Evolutionary conservation across 148 eudicot genomes (phyloP).

Genomic region (Rhododendron ovatum): DNA sequence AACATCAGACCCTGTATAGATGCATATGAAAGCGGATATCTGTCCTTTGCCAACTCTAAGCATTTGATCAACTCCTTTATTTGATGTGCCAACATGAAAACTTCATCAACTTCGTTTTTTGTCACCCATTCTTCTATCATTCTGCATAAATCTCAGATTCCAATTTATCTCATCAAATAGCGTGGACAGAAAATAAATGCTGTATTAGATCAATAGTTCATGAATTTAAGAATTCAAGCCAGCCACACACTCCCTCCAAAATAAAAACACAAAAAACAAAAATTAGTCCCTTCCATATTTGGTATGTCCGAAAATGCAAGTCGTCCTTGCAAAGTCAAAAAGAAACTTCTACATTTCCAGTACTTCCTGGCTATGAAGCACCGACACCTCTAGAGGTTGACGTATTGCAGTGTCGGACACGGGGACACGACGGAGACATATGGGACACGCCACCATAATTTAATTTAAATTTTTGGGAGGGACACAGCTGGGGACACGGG

Average conservation of each 20-base stretch:
- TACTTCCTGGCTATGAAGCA: no score
- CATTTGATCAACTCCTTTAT: constrained; percentile 41
- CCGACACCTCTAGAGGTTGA: no score
- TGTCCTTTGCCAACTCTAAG: constrained; percentile 35
- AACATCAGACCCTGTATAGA: constrained; percentile 44
- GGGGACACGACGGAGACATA: no score
- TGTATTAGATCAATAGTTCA: not conserved
- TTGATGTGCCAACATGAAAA: constrained; percentile 61
- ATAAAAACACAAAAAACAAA: no score
- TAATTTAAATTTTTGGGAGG: no score
- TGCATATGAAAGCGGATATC: constrained; percentile 56
- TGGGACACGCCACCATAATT: no score
- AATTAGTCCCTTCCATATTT: not conserved
- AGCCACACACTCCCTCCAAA: not conserved
- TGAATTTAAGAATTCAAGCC: not conserved
- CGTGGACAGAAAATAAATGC: not conserved
- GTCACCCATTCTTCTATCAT: constrained; percentile 42
- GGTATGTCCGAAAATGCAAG: not conserved
- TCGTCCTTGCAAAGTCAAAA: not conserved
- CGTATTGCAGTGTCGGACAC: no score
- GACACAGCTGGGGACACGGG: no score
- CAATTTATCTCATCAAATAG: not conserved
- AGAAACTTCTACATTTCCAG: not conserved
- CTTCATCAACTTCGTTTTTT: constrained; percentile 71
- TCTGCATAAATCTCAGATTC: constrained; percentile 24